Base-by-base conservation (phyloP, 2,329 filamentous ascomycete species). In the Pseudohalonectria lignicola region DNA sequence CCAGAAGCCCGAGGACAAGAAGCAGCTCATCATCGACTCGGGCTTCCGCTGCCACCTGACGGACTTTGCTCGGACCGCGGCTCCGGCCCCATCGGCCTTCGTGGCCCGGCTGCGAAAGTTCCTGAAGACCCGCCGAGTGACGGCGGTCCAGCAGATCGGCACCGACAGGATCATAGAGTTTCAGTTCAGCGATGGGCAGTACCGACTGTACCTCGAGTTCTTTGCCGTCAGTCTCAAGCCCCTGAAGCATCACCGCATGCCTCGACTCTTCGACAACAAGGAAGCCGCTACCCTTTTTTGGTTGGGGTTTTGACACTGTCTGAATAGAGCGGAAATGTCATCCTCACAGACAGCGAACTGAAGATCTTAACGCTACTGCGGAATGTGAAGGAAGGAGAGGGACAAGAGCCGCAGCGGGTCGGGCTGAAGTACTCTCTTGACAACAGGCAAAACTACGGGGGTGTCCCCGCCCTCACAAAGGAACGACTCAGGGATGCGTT, bases 1-100 rank as follows among this genome's bases (percentile, higher is more conserved):
- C 55, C 79, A 87, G 39, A 94, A 92, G 57, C 86, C 90, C 31
- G 81, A 90, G 53, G 74, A 81, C 48, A 87, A 88, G 60, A 82
- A 92, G 55, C 90, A 96, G 57, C 71, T 98, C 20, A 69, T 98
- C 37, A 78, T 98, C 50, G 92, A 98, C 57, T 92, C 86, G 2
- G 92, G 92, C 21, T 98, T 98, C 60, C 86, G 92, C 54, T 93
- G 86, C 59, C 92, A 98, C 56, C 69, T 96, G 41, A 96, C 92
- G 23, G 79, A 82, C 49, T 98, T 94, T 64, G 78, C 84, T 20
- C 83, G 92, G 47, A 82, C 87, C 1, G 90, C 90, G 1, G 86
- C 88, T 15, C 36, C 40, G 12, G 78, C 81, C 0, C 92, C 92
- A 2, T 94, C 87, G 6, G 69, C 72, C 31, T 98, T 98, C 56